Conservation (phyloP, 495 filamentous ascomycete genomes). For the Arthonia radiata region DNA sequence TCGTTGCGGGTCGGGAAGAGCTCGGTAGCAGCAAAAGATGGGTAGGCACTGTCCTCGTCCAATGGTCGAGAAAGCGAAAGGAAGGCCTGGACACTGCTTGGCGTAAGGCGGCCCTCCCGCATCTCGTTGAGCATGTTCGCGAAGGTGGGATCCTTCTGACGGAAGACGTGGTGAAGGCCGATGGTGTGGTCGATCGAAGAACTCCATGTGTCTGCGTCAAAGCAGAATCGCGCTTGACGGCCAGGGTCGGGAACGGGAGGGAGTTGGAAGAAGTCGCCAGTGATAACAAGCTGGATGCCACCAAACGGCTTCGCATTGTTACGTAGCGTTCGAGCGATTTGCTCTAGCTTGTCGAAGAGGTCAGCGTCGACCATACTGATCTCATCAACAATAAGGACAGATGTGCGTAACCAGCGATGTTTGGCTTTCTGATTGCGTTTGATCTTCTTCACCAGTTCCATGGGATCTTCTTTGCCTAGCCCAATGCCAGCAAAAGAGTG, state of each 20-base stretch:
- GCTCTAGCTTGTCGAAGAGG: constrained; percentile 85
- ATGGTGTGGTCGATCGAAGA: constrained; percentile 90
- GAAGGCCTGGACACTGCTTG: constrained; percentile 46
- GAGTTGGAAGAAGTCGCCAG: constrained; percentile 92
- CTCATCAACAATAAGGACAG: constrained; percentile 74
- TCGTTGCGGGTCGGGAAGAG: constrained; percentile 81
- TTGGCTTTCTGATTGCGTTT: constrained; percentile 69
- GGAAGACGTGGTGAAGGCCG: constrained; percentile 82
- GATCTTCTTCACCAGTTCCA: constrained; percentile 75
- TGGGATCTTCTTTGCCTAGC: constrained; percentile 66
- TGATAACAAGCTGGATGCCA: constrained; percentile 86
- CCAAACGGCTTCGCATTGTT: constrained; percentile 87
- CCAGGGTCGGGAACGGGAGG: constrained; percentile 73
- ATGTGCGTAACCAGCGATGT: constrained; percentile 68
- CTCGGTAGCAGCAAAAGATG: constrained; percentile 74
- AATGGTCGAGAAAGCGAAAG: constrained; percentile 41
- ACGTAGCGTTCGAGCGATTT: constrained; percentile 51
- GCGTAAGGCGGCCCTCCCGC: constrained; percentile 58
- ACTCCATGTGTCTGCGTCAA: constrained; percentile 74
- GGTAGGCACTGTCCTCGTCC: constrained; percentile 44
- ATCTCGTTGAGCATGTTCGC: constrained; percentile 93
- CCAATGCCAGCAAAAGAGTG: constrained; percentile 95
- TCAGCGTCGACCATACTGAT: constrained; percentile 98
- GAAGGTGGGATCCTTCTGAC: constrained; percentile 83
- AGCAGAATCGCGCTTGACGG: constrained; percentile 60